Evolutionary conservation across 2,329 filamentous ascomycete genomes (phyloP), one percentile per base, ranked within the genome.

Genomic region (Penicillium glabrum): DNA sequence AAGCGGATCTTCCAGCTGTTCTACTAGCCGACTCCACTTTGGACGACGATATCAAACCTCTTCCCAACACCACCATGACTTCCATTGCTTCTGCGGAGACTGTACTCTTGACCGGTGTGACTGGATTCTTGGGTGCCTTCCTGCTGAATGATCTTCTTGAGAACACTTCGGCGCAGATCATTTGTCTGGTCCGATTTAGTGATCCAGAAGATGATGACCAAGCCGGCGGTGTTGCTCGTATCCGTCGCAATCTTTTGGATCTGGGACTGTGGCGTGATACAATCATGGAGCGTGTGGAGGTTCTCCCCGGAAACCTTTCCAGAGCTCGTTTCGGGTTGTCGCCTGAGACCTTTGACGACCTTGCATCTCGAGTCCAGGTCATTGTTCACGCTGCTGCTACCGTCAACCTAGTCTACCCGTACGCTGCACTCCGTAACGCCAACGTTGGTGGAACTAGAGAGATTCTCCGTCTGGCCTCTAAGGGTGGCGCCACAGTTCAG

Each of bases 381-480:
- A 88, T 93, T 55, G 80, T 93, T 1, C 90, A 93, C 69, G 87
- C 89, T 35, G 90, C 86, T 26, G 90, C 90, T 5, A 89, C 87
- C 0, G 90, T 93, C 67, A 91, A 91, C 69, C 78, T 93, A 48
- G 89, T 93, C 0, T 93, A 93, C 63, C 89, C 90, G 0, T 93
- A 93, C 63, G 90, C 89, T 43, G 88, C 89, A 0, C 78, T 93
- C 62, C 83, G 89, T 52, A 84, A 82, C 50, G 84, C 89, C 56
- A 93, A 93, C 63, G 87, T 93, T 2, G 85, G 85, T n/a, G 90
- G 90, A n/a, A 92, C 89, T 0, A 79, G 84, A 43, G 89, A 93
- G 69, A 83, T 93, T 39, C 74, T 93, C 51, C 87, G 89, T 44
- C 78, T 93, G 26, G 89, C 89, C 0, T 82, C 83, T 56, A 80